phyloP scores from a whole-genome alignment of 78 protist genomes.

The Acrasis kona region DNA sequence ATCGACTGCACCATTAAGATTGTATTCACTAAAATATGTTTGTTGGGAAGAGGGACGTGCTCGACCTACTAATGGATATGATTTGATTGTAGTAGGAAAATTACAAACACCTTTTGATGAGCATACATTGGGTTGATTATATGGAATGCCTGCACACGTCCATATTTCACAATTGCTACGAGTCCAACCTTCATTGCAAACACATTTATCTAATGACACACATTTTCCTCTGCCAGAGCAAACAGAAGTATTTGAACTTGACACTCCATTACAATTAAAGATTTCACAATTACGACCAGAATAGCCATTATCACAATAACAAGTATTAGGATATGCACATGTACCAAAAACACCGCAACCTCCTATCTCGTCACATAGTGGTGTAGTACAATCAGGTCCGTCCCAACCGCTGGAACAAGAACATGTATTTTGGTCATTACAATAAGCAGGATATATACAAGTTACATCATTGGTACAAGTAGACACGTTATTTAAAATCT shows the following conservation, averaged over 20 bases:
- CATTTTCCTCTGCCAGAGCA: neutral
- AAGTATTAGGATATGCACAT: neutral
- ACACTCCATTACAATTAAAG: neutral
- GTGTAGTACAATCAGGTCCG: neutral
- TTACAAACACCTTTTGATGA: neutral
- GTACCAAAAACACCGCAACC: too few relatives aligned
- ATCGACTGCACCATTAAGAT: too few relatives aligned
- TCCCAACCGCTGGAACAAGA: neutral
- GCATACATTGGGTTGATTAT: conserved; percentile 1
- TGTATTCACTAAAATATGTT: too few relatives aligned
- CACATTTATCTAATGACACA: neutral
- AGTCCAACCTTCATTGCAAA: neutral
- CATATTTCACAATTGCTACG: neutral
- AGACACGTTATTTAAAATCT: too few relatives aligned
- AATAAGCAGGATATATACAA: neutral
- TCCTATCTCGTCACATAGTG: neutral
- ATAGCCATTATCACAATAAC: too few relatives aligned
- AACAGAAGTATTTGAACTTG: neutral
- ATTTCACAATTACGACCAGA: too few relatives aligned
- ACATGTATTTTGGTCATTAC: neutral
- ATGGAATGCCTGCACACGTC: neutral
- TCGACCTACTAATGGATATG: too few relatives aligned
- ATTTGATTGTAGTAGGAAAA: too few relatives aligned
- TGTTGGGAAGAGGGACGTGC: too few relatives aligned
- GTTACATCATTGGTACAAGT: neutral